Percentiles rank a stretch among this genome's conserved stretches.
phyloP scores from a whole-genome alignment of 2,329 filamentous ascomycete species.

The Hypoxylon sp. region DNA sequence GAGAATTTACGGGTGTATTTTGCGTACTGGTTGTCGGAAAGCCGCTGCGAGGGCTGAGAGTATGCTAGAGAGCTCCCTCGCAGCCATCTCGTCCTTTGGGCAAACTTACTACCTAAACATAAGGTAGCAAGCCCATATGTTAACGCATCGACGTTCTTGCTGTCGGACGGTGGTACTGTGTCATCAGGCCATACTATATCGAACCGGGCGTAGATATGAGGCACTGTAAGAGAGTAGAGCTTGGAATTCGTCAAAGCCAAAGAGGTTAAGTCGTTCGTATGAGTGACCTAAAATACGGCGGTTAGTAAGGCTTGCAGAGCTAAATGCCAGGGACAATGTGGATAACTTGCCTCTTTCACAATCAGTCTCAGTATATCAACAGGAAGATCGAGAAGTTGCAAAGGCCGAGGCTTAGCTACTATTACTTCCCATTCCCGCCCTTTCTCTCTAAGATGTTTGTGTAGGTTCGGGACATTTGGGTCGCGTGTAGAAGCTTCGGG shows the following conservation, averaged over 20 bases:
- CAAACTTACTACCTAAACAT: conserved; percentile 74
- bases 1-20: conserved; percentile 87
- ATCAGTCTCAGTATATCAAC: conserved; percentile 84
- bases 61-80: conserved; percentile 46
- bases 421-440: conserved; percentile 77
- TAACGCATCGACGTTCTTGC: conserved; percentile 83
- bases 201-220: conserved; percentile 86
- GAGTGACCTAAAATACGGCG: conserved; percentile 72
- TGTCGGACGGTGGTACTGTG: conserved; percentile 73
- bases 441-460: conserved; percentile 69
- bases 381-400: conserved; percentile 80
- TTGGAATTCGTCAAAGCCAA: conserved; percentile 84
- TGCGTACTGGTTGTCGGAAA: conserved; percentile 76
- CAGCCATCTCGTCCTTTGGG: conserved; percentile 57
- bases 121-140: conserved; percentile 86
- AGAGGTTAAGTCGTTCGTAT: conserved; percentile 85
- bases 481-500: conserved; percentile 43
- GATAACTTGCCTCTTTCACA: conserved; percentile 76
- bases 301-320: conserved; percentile 22
- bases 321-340: conserved; percentile 16
- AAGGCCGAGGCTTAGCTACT: conserved; percentile 69
- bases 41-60: conserved; percentile 48
- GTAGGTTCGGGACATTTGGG: conserved; percentile 50
- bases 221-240: conserved; percentile 80
- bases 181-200: conserved; percentile 91